Base-by-base conservation (phyloP, 352 stramenopile genomes). In the Pythium rhizo-oryzae region DNA sequence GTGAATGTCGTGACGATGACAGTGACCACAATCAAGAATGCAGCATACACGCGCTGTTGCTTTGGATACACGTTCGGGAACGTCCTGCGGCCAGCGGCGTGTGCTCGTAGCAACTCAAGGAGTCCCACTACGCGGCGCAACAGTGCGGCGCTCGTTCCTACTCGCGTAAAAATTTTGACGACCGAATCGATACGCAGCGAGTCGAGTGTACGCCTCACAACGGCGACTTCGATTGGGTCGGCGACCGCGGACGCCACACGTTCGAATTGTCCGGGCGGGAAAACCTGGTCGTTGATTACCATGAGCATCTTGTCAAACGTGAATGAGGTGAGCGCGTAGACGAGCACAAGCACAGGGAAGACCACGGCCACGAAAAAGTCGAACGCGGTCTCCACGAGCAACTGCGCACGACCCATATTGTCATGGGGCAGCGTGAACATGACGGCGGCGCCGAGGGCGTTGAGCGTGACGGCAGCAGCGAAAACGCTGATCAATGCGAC, bases 281-380 rank as follows among this genome's bases (percentile, higher is more conserved):
- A 85, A 2, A 75, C 37, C 28, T 75, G 63, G 8, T 66, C 28
- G 61, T 83, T 84, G 57, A 83, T 76, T 9, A 30, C 73, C 8
- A 75, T 65, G 12, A 72, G 69, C 15, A 13, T 44, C 8, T 62
- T 66, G 33, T 85, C 75, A 35, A 75, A 77, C 15, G 69, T 67
- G 39, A 85, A 76, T 0, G 46, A 69, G 16, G 33, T 19, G 25
- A 81, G 52, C 15, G 69, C 77, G 41, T 77, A 77, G 11, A 13
- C 9, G 8, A 85, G 54, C 24, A 75, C 51, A 15, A 75, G 15
- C 9, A 81, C 59, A 7, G 75, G 78, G 33, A 78, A 80, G 0
- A 43, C 61, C 35, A 82, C 44, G 1, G 69, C 58, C 19, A 82
- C 65, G 21, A 80, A 53, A 8, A 82, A 64, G 51, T 79, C 76